Evolutionary conservation across 2,329 filamentous ascomycete species (phyloP), one percentile per base, ranked within the genome.

Genomic region (Xylaria sp.): DNA sequence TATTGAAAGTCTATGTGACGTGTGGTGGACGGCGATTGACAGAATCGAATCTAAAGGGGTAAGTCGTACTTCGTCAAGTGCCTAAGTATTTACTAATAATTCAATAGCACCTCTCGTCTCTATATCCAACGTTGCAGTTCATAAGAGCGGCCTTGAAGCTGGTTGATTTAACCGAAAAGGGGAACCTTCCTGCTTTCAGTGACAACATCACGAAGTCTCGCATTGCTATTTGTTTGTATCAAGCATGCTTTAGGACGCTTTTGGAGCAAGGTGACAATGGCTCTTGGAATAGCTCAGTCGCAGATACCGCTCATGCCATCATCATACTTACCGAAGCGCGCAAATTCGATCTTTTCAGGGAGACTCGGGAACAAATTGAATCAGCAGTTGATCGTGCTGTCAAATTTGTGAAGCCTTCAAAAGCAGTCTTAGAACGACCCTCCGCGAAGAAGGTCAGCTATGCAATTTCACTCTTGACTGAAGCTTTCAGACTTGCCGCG

Each of bases 271-370:
- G 21, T 3, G 32, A 48, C 5, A 44, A 66, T 40, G 69, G 66
- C 25, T 66, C 66, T 8, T 70, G 65, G 65, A 58, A 60, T 18
- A 32, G 25, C 3, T 66, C 66, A 9, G 25, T 62, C 12, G 63
- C 61, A 27, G 42, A 69, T 23, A 65, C 69, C 2, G 60, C 69
- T 18, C 64, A 69, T 21, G 66, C 51, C 1, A 53, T 65, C n/a
- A 21, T 66, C 29, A 51, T 65, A 35, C 58, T 70, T 2, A 44
- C 27, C 13, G 65, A 68, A 51, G 60, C 60, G 3, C 60, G 68
- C 3, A 40, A 29, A 6, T 35, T 67, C 37, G 48, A 51, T 13
- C 27, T 68, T 21, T 70, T 66, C 25, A 6, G 37, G 12, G 60
- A 67, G 32, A 32, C 62, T 29, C 40, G 27, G 16, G 16, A 25